Evolutionary conservation across 768 basidiomycete genomes (phyloP).

Genomic region (Trametes cingulata): DNA sequence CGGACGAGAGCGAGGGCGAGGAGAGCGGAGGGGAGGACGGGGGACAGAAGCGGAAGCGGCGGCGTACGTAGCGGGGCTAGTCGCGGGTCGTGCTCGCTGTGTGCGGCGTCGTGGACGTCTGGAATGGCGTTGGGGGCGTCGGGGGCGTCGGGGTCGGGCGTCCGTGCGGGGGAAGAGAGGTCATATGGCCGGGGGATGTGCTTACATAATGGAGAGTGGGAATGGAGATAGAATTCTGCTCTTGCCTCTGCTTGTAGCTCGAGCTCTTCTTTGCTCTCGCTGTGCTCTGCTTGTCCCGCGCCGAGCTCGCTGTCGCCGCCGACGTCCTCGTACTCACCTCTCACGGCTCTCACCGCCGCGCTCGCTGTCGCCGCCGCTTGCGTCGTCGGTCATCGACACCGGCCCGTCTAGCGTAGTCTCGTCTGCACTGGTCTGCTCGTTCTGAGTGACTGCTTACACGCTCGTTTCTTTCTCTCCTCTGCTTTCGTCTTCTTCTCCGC

Average conservation of each 20-base stretch:
- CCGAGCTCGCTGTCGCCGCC: background rate
- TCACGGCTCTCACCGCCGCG: background rate
- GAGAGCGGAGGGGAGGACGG: conserved; percentile 26
- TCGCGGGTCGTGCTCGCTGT: background rate
- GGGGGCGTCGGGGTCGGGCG: background rate
- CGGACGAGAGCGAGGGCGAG: conserved; percentile 9
- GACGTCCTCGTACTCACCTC: background rate
- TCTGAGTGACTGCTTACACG: background rate
- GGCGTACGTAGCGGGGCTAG: conserved; percentile 13
- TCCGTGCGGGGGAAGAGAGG: background rate
- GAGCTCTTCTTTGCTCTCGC: background rate
- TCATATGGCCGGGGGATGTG: background rate
- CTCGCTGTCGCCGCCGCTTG: background rate
- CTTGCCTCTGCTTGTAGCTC: background rate
- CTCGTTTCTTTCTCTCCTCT: background rate
- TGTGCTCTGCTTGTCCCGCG: conserved; percentile 4
- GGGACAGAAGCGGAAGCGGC: conserved; percentile 23
- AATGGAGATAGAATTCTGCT: background rate
- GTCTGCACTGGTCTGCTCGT: background rate
- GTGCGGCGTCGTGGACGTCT: background rate
- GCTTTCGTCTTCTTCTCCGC: background rate
- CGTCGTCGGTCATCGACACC: conserved; percentile 2
- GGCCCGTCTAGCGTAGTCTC: background rate
- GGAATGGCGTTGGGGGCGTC: background rate
- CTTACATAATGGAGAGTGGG: conserved; percentile 6